Base-by-base conservation (phyloP, 2,329 filamentous ascomycete genomes). In the Pleomassaria siparia region DNA sequence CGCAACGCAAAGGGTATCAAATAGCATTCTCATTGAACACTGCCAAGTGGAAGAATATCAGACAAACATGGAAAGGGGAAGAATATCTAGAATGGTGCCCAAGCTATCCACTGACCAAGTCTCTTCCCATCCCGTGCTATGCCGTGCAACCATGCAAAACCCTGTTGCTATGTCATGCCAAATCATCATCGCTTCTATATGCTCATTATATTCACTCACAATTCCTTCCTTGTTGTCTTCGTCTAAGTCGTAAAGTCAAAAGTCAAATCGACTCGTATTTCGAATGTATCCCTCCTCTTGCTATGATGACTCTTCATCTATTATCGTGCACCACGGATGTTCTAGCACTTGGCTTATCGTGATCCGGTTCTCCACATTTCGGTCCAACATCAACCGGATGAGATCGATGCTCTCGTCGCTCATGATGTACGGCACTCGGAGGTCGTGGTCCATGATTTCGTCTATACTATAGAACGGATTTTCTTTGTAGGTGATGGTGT, bases 401-500 rank as follows among this genome's bases (percentile, higher is more conserved):
- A 99, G 78, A 61, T 96, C 87, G 57, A 99, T 95, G 70, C 91
- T 96, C 57, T 91, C 87, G 55, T 96, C 91, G 70, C 89, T 91
- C 75, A 92, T 84, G 26, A 87, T 82, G 69, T 89, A 96, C 0
- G 94, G 94, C 22, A 99, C 86, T 40, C 94, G 84, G 49, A 99
- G 77, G 60, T 96, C 92, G 64, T 92, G 91, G 69, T 99, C 94
- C 83, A 97, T 95, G 65, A 99, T 99, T 77, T 99, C 94, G 71
- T 99, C 94, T 63, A 97, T 94, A 72, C 88, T 95, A 80, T 97
- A 97, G 72, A 96, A 99, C 0, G 94, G 92, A 66, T 99, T 99
- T 74, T 99, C 94, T 75, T 97, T 99, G 80, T 99, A 99, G 64
- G 97, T 88, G 65, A 99, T 96, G 22, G 94, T 99, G 76, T 99